Evolutionary conservation across 352 stramenopile species (phyloP).

Genomic region (Phytophthora quininea): DNA sequence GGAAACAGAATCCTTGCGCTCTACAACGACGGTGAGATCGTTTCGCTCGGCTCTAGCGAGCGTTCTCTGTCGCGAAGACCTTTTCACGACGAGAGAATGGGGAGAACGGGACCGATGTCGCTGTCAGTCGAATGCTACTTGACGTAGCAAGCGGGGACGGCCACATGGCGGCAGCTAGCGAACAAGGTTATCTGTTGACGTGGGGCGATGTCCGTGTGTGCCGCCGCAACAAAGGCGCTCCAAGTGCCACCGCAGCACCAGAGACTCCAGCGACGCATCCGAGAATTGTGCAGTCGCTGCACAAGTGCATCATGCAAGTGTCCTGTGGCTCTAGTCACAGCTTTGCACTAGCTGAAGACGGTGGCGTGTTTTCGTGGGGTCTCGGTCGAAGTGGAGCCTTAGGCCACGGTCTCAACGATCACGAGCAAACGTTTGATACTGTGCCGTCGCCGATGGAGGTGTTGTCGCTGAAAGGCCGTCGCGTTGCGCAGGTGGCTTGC

Average conservation of each 20-base stretch:
- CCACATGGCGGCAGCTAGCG: conserved; percentile 65
- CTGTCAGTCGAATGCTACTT: conserved; percentile 60
- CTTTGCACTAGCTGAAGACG: conserved; percentile 63
- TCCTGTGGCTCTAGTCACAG: conserved; percentile 69
- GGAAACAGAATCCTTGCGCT: conserved; percentile 53
- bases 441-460: conserved; percentile 60
- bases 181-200: conserved; percentile 77
- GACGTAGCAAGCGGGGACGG: conserved; percentile 65
- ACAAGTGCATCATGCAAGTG: conserved; percentile 67
- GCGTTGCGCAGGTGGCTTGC: conserved; percentile 54
- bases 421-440: conserved; percentile 37
- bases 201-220: conserved; percentile 65
- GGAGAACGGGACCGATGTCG: conserved; percentile 30
- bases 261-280: conserved; percentile 12
- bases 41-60: conserved; percentile 34
- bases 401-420: conserved; percentile 49
- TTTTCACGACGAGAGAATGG: conserved; percentile 1
- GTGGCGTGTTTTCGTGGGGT: conserved; percentile 73
- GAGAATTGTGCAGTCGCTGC: conserved; percentile 44
- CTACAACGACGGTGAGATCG: conserved; percentile 48
- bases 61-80: conserved; percentile 1
- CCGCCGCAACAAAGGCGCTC: conserved; percentile 34
- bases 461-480: conserved; percentile 43
- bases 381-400: conserved; percentile 58
- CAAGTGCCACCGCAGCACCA: background rate